A percentile compares a stretch with the other conserved stretches of the same genome.
phyloP scores from a whole-genome alignment of 2,329 filamentous ascomycete genomes.

The Trichoderma sp. region DNA sequence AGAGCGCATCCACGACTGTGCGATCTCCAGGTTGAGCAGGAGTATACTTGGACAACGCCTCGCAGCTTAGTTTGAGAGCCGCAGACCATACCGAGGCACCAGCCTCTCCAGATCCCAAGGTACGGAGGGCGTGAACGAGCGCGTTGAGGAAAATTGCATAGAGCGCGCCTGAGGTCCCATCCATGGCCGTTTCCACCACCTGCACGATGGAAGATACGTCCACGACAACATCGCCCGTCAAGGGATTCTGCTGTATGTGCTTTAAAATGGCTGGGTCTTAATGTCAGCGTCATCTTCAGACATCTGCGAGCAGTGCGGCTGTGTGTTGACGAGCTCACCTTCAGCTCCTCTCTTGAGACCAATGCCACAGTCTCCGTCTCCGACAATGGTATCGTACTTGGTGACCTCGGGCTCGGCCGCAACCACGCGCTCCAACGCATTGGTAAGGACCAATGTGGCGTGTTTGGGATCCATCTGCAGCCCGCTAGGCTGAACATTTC shows the following conservation, averaged over 20 bases:
- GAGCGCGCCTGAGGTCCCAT: constrained; percentile 62
- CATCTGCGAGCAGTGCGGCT: not conserved
- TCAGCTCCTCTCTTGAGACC: constrained; percentile 86
- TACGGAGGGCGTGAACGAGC: constrained; percentile 64
- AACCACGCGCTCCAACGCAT: constrained; percentile 63
- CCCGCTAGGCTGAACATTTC: constrained; percentile 47
- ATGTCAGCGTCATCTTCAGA: constrained; percentile 28
- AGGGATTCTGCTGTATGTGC: constrained; percentile 47
- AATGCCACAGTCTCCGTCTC: constrained; percentile 88
- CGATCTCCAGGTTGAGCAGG: constrained; percentile 87
- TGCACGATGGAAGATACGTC: constrained; percentile 56
- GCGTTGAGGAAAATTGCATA: constrained; percentile 88
- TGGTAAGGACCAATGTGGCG: constrained; percentile 55
- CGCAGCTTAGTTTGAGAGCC: constrained; percentile 71
- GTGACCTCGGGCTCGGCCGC: constrained; percentile 71
- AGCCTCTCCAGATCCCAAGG: constrained; percentile 43
- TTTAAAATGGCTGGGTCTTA: constrained; percentile 50
- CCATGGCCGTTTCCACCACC: constrained; percentile 60
- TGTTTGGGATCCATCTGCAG: constrained; percentile 54
- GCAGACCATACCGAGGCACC: constrained; percentile 54
- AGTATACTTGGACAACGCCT: constrained; percentile 78
- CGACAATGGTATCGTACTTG: constrained; percentile 77
- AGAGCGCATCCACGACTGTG: constrained; percentile 85
- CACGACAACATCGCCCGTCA: constrained; percentile 55
- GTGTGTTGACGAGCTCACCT: constrained; percentile 45